Evolutionary conservation across 1,284 basidiomycete genomes (phyloP).

Genomic region (Cystobasidium sp.): DNA sequence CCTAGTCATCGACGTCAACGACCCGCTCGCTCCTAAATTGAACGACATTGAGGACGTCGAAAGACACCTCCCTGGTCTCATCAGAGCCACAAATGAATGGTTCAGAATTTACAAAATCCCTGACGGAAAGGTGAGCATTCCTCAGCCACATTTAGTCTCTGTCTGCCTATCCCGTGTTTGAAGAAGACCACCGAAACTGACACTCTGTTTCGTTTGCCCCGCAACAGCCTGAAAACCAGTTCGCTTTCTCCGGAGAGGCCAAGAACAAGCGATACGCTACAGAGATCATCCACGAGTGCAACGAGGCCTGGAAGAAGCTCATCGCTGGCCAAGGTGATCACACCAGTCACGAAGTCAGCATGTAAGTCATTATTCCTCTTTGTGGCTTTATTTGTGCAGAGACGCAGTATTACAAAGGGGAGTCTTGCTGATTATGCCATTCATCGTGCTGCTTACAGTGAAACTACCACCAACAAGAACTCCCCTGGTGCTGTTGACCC

Average conservation of each 20-base stretch:
- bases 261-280: constrained; percentile 99
- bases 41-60: constrained; percentile 99
- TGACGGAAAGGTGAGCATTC: constrained; percentile 87
- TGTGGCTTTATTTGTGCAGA: too few species aligned
- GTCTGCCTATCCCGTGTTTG: not conserved
- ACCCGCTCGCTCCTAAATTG: constrained; percentile 93
- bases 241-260: constrained; percentile 99
- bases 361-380: constrained; percentile 65
- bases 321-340: constrained; percentile 80
- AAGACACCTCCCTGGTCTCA: constrained; percentile 93
- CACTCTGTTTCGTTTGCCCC: not conserved
- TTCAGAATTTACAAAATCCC: constrained; percentile 61
- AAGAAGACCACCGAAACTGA: too few species aligned
- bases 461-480: constrained; percentile 69
- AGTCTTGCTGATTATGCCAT: not conserved
- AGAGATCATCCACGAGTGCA: constrained; percentile 97
- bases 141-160: not conserved
- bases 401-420: too few species aligned
- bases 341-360: constrained; percentile 72
- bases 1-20: constrained; percentile 94
- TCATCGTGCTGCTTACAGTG: constrained; percentile 52
- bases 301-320: constrained; percentile 97
- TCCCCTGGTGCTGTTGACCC: constrained; percentile 71
- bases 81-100: constrained; percentile 92
- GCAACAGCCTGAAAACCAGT: constrained; percentile 70